A percentile compares a stretch with the other conserved stretches of the same genome.
Evolutionary conservation across 495 filamentous ascomycete genomes (phyloP).

Genomic region (Trichoderma virens): DNA sequence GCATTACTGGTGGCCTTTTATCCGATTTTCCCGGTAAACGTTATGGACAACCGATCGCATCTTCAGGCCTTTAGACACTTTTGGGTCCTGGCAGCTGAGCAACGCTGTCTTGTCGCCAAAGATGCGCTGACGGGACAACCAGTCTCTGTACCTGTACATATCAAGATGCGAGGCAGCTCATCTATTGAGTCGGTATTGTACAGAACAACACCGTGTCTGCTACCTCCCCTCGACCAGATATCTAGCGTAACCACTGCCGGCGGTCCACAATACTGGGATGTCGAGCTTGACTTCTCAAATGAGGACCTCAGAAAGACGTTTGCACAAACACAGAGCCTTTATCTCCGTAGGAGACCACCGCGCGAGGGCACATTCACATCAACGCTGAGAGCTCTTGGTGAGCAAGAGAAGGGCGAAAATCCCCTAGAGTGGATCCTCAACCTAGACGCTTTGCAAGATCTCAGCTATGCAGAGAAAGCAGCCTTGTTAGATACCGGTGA

Average conservation of each 20-base stretch:
- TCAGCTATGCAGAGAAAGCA: constrained; percentile 70
- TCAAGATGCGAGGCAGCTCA: constrained; percentile 25
- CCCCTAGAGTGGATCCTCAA: constrained; percentile 14
- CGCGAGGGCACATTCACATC: constrained; percentile 66
- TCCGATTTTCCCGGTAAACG: constrained; percentile 77
- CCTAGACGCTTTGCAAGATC: constrained; percentile 49
- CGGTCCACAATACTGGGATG: constrained; percentile 71
- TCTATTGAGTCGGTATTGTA: constrained; percentile 17
- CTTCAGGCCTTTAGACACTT: constrained; percentile 96
- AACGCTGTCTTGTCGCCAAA: constrained; percentile 76
- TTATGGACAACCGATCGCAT: constrained; percentile 89
- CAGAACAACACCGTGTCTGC: constrained; percentile 63
- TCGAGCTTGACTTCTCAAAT: constrained; percentile 72
- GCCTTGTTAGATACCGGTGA: constrained; percentile 54
- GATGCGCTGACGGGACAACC: constrained; percentile 78
- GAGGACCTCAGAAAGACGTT: constrained; percentile 62
- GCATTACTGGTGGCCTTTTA: constrained; percentile 88
- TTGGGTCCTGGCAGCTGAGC: constrained; percentile 90
- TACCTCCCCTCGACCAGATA: constrained; percentile 71
- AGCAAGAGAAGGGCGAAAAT: constrained; percentile 12
- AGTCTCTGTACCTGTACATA: constrained; percentile 59
- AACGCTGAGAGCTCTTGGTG: constrained; percentile 49
- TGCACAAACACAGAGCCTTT: constrained; percentile 65
- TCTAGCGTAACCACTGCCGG: constrained; percentile 53
- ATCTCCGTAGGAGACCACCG: constrained; percentile 69